phyloP scores from a whole-genome alignment of 2,329 filamentous ascomycete genomes.

The Trichoderma sp. region DNA sequence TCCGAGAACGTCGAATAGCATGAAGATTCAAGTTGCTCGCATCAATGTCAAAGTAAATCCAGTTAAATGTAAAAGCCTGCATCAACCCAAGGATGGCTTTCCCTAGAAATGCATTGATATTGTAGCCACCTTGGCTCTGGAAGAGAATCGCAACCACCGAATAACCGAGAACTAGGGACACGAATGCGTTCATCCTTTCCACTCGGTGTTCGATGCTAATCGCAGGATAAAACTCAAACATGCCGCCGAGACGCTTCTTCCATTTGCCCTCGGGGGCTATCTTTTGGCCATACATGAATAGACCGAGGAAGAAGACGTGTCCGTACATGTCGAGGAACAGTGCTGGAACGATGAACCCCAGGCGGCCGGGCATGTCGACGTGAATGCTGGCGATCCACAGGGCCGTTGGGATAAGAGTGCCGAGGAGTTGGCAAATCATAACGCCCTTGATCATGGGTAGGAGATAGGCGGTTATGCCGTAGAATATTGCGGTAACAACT shows the following conservation, averaged over 20 bases:
- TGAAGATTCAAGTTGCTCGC: constrained; percentile 54
- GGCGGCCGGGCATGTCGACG: constrained; percentile 50
- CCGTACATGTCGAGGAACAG: constrained; percentile 53
- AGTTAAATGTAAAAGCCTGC: constrained; percentile 59
- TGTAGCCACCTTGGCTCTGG: constrained; percentile 46
- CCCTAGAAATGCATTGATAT: constrained; percentile 56
- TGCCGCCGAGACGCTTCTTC: constrained; percentile 30
- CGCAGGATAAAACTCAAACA: constrained; percentile 59
- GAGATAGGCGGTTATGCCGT: constrained; percentile 42
- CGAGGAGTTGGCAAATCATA: constrained; percentile 49
- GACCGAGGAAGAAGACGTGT: constrained; percentile 40
- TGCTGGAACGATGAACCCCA: constrained; percentile 56
- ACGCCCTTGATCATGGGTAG: constrained; percentile 57
- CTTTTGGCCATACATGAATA: constrained; percentile 34
- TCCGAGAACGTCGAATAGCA: constrained; percentile 54
- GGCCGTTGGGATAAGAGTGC: constrained; percentile 46
- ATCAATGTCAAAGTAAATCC: constrained; percentile 64
- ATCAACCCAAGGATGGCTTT: constrained; percentile 59
- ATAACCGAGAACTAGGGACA: constrained; percentile 63
- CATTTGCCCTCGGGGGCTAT: constrained; percentile 24
- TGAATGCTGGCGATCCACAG: constrained; percentile 62
- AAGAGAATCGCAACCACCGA: constrained; percentile 60
- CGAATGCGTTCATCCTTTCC: constrained; percentile 62
- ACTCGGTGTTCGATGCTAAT: constrained; percentile 65
- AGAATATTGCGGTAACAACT: constrained; percentile 51